Percentiles rank a stretch among this genome's conserved stretches.
Evolutionary conservation across 768 basidiomycete species (phyloP).

Genomic region (Aureoboletus auriporus): DNA sequence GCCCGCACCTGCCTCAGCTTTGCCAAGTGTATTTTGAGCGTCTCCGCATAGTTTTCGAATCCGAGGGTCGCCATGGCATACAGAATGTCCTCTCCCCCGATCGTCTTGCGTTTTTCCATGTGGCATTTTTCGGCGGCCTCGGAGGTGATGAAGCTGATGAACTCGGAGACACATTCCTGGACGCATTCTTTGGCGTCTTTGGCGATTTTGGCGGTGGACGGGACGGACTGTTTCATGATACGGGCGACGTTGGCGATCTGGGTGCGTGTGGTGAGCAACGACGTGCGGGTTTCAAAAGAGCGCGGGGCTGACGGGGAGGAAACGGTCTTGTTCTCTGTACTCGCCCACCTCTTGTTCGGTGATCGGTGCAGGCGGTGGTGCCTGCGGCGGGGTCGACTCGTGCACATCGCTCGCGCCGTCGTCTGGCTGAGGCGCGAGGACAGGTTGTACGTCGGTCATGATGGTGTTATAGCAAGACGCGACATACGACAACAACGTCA

Average conservation of each 20-base stretch:
- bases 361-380: constrained; percentile 62
- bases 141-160: constrained; percentile 96
- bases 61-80: constrained; percentile 92
- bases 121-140: constrained; percentile 95
- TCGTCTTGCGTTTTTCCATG: constrained; percentile 95
- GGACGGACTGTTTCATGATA: constrained; percentile 93
- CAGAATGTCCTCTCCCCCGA: constrained; percentile 95
- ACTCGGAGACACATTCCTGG: constrained; percentile 97
- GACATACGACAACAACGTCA: no score
- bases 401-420: constrained; percentile 30
- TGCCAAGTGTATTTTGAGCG: constrained; percentile 86
- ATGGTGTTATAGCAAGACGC: background rate
- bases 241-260: constrained; percentile 98
- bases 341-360: constrained; percentile 93
- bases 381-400: constrained; percentile 34
- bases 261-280: background rate
- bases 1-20: constrained; percentile 74
- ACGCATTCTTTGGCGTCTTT: constrained; percentile 99
- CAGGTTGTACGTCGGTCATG: constrained; percentile 33
- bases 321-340: constrained; percentile 92
- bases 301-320: constrained; percentile 68
- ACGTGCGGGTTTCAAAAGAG: background rate
- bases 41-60: constrained; percentile 93
- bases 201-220: constrained; percentile 88
- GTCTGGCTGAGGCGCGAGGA: constrained; percentile 38